These are phyloP conservation scores for barley (Hordeum vulgare) DNA, from an alignment of 176 grass and related monocot species.

Conservation along the genomic window MorexV3_pseudomolecules_assembly NC_058519.1:603097565-603098064, in stretches of 20 bases:
- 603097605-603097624: not conserved
- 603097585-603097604: not conserved
- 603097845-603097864: constrained; percentile 4
- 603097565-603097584: not conserved
- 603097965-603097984: not conserved
- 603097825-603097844: too few species aligned
- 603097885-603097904: not conserved
- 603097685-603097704: not conserved
- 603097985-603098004: not conserved
- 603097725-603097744: not conserved
- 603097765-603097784: too few species aligned
- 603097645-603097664: constrained; percentile 17
- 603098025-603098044: not conserved
- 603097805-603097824: too few species aligned
- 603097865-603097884: not conserved
- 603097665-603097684: not conserved
- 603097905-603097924: not conserved
- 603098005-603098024: not conserved
- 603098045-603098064: not conserved
- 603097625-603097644: not conserved
- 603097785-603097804: too few species aligned
- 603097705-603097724: constrained; percentile 6
- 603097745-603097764: not conserved
- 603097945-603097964: constrained; percentile 12
- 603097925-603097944: constrained; percentile 1